Evolutionary conservation across 371 early-diverging fungal species (phyloP), one percentile per base, ranked within the genome.

Genomic region (Rhizomucor miehei): DNA sequence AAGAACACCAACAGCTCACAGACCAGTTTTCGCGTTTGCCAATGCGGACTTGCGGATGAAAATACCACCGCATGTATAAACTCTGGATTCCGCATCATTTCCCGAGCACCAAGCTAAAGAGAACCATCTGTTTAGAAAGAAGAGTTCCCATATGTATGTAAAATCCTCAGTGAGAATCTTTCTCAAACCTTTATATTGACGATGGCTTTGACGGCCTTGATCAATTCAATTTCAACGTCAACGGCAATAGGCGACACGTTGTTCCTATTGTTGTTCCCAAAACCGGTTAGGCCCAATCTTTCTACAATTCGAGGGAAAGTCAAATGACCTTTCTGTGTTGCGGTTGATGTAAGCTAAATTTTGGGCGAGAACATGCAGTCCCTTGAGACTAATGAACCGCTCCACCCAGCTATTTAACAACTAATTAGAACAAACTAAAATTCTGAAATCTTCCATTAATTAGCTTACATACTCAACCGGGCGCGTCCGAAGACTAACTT

Each of bases 1-100:
- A 91, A 63, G 52, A 87, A 89, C 1, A 89, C 86, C 29, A 92
- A 66, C 17, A 90, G 67, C 56, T 91, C 92, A 9, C 86, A 87
- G 0, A 88, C 90, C 48, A 87, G 59, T 41, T 87, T 88, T 1
- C 89, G 76, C 1, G 89, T 88, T 43, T 75, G 73, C 48, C 87
- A 75, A 52, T 84, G 84, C 0, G 86, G 86, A n/a, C 86, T 82
- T 24, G 81, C 79, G 39, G 90, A 71, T 12, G 91, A 90, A 35
- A 88, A 84, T n/a, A 82, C 78, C 21, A 90, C 71, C 11, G 82
- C 77, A 38, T 81, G 74, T 13, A 89, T 81, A 52, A 80, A 82
- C n/a, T 74, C 63, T 1, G 87, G 79, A 52, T 83, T 71, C 35
- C 75, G 66, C 57, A 91, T 68, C 12, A 83, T 87, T 60, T 89